Evolutionary conservation across 441 rosid genomes (phyloP), one percentile per base, ranked within the genome.

Genomic region (Erodium trifolium): DNA sequence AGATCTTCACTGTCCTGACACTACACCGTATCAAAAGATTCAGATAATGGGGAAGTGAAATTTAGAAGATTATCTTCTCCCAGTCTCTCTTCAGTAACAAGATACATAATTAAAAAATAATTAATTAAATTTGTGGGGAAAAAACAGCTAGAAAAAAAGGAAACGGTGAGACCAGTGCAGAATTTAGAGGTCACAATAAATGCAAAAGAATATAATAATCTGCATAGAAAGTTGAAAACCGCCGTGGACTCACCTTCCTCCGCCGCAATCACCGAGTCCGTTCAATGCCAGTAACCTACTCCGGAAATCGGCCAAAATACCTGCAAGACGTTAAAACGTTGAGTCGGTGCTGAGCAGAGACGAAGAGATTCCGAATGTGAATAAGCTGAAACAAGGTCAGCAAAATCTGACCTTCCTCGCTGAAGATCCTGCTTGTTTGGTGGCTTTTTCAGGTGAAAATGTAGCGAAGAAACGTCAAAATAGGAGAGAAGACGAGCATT

Each of bases 401-500:
- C 12, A 45, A 45, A 11, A 45, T 45, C 4, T 45, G 12, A 12
- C 2, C 51, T 45, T 45, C 51, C 7, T 7, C 3, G 49, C 49
- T 11, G 49, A 43, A 43, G 49, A 43, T 43, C 13, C 13, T 43
- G 49, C 49, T 11, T 43, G 49, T 45, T 45, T 45, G 51, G 51
- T 45, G 51, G 51, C 51, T 37, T 37, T 37, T 37, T 37, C 41
- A 37, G 41, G 51, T 11, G 51, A 45, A 12, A 45, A 45, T 45
- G 51, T 45, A 45, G 51, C 51, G 51, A 45, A 45, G n/a, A 45
- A 12, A 12, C 13, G 51, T 45, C 51, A 45, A 45, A 45, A 45
- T 10, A 60, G 9, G 67, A 23, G 76, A 69, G 77, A 68, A 71
- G 69, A 77, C 66, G 72, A 74, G 72, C 84, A 73, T 76, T 72